phyloP scores from a whole-genome alignment of 2,329 filamentous ascomycete species.

The Keithomyces neogunnii region DNA sequence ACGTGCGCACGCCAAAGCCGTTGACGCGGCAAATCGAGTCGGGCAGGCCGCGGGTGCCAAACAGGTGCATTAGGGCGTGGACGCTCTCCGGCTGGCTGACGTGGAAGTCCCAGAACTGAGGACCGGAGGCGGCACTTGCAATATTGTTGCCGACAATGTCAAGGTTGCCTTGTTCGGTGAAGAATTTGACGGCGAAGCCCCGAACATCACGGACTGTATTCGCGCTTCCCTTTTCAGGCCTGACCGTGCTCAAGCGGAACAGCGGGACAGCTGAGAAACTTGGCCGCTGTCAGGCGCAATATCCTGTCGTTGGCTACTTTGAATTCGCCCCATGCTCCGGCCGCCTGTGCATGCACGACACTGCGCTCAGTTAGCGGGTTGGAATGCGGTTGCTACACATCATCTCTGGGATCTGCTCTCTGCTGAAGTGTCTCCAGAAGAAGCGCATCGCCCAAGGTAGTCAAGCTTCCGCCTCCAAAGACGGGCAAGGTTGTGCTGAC shows the following conservation, averaged over 20 bases:
- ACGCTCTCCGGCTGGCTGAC: constrained; percentile 28
- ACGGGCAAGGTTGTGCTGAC: background rate
- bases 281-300: constrained; percentile 45
- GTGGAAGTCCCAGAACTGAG: constrained; percentile 23
- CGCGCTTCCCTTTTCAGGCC: constrained; percentile 54
- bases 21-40: constrained; percentile 36
- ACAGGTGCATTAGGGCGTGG: constrained; percentile 43
- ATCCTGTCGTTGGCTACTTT: constrained; percentile 45
- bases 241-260: constrained; percentile 53
- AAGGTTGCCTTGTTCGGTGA: constrained; percentile 60
- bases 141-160: constrained; percentile 58
- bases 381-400: background rate
- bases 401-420: constrained; percentile 48
- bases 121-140: constrained; percentile 30
- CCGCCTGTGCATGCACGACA: constrained; percentile 24
- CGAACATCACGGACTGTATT: constrained; percentile 62
- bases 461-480: background rate
- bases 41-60: constrained; percentile 40
- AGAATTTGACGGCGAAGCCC: constrained; percentile 49
- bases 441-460: constrained; percentile 32
- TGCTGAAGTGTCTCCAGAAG: constrained; percentile 47
- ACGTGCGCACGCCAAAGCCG: constrained; percentile 39
- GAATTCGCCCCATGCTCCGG: constrained; percentile 45
- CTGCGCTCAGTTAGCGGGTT: constrained; percentile 1
- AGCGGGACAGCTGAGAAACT: background rate